These are phyloP conservation scores for Oemleria cerasiformis DNA, from an alignment of 306 rosid genomes.

Conservation along the genomic window DNA sequence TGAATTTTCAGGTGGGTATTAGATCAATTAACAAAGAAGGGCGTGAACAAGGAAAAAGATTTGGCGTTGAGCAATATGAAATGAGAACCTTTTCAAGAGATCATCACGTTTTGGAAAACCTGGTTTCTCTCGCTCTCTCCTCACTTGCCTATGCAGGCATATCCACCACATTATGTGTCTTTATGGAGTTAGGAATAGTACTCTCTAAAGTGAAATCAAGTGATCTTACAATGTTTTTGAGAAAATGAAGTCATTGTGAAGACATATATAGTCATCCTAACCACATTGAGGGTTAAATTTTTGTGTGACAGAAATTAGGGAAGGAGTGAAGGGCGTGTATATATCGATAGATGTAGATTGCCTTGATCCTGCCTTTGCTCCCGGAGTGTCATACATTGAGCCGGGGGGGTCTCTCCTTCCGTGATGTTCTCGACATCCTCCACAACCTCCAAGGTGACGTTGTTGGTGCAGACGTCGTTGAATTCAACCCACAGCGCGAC, in stretches of 20 bases:
- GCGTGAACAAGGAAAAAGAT: constrained; percentile 78
- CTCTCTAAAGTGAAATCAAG: too few species aligned
- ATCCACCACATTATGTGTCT: not conserved
- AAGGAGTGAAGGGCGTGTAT: constrained; percentile 90
- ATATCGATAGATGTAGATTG: constrained; percentile 87
- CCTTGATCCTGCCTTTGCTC: constrained; percentile 97
- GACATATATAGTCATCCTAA: not conserved
- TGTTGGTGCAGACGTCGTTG: constrained; percentile 87
- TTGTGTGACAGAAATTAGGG: constrained; percentile 79
- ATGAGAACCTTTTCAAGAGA: constrained; percentile 89
- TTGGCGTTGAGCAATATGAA: constrained; percentile 93
- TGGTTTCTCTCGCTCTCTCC: constrained; percentile 48
- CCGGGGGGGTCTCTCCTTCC: constrained; percentile 96
- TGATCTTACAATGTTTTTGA: too few species aligned
- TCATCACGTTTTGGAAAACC: constrained; percentile 63
- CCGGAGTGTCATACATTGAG: constrained; percentile 96
- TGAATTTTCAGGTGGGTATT: constrained; percentile 72
- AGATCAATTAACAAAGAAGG: constrained; percentile 86
- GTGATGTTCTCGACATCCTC: constrained; percentile 80
- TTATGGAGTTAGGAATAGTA: not conserved
- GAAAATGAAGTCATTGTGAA: too few species aligned
- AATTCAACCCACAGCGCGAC: constrained; percentile 91
- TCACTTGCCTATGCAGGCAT: too few species aligned
- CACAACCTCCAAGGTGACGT: constrained; percentile 85
- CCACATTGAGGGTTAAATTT: not conserved